A percentile compares a stretch with the other conserved stretches of the same genome.
phyloP scores from a whole-genome alignment of 2,329 filamentous ascomycete species.

The Proliferodiscus dingleyae region DNA sequence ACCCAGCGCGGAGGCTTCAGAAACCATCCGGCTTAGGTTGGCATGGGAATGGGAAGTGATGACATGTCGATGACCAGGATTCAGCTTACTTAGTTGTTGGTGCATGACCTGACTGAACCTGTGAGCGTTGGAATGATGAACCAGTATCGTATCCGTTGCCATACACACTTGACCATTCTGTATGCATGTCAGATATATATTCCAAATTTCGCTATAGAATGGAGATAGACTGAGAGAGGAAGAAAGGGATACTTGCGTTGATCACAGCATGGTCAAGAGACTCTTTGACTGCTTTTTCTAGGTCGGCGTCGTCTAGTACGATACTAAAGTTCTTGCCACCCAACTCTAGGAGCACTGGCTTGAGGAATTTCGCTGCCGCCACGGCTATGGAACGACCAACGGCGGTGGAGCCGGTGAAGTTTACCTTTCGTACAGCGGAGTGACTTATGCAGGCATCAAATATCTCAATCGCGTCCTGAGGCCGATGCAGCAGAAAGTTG shows the following conservation, averaged over 20 bases:
- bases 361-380: constrained; percentile 36
- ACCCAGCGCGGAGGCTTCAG: too few species aligned
- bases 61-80: too few species aligned
- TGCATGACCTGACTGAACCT: too few species aligned
- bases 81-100: too few species aligned
- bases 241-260: constrained; percentile 28
- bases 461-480: constrained; percentile 32
- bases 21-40: too few species aligned
- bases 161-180: constrained; percentile 36
- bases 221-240: too few species aligned
- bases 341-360: constrained; percentile 43
- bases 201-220: too few species aligned
- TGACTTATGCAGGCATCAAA: constrained; percentile 35
- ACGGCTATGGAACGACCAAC: constrained; percentile 39
- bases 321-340: constrained; percentile 43
- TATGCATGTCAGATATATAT: too few species aligned
- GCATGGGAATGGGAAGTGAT: too few species aligned
- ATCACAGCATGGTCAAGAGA: constrained; percentile 29
- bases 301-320: constrained; percentile 41
- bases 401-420: constrained; percentile 40
- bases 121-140: constrained; percentile 14
- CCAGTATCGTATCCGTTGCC: constrained; percentile 33
- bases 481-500: constrained; percentile 35
- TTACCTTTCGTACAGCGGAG: constrained; percentile 36
- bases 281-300: constrained; percentile 27